Base-by-base conservation (phyloP, 257 asterid species). In the Lantana camara region DNA sequence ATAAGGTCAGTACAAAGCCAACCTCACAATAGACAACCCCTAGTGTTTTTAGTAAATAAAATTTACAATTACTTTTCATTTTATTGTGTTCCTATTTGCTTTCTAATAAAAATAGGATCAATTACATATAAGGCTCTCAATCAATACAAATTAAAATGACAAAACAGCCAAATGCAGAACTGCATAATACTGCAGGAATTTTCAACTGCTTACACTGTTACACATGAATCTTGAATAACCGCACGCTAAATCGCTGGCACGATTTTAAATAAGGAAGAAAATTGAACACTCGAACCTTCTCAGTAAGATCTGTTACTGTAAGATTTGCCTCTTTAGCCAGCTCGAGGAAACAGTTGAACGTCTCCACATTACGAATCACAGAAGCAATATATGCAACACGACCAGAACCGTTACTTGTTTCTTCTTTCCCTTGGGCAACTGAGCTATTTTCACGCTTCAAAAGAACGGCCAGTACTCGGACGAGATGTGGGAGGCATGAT, bases 221-320 rank as follows among this genome's bases (percentile, higher is more conserved):
- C 20, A 21, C 9, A 54, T 73, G 70, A 80, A 90, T 74, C 48
- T 47, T 75, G 67, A 90, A 72, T 70, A 92, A 65, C 68, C 86
- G 76, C n/a, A 93, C 66, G 50, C 52, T 72, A 51, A 83, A 75
- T 40, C 84, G 84, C 72, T 79, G 76, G 62, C 87, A 93, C 3
- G 96, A 82, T 71, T 80, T 80, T 69, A 85, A 50, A 71, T 90
- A 93, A 21, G 97, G 95, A 79, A 93, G 92, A 75, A 90, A 82
- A 48, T 71, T 57, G 24, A 66, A 66, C 4, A 89, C 84, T 72
- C 55, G 50, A 34, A 67, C 63, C 32, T 70, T 68, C 57, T 70
- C 84, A 4, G 97, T 82, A 51, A 90, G 51, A 77, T 93, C 97
- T 1, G 74, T 62, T 54, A 85, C 82, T 22, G 24, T 32, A 32